Percentiles rank a stretch among this genome's conserved stretches.
Evolutionary conservation across 352 stramenopile species (phyloP).

Genomic region (Saprolegnia diclina): DNA sequence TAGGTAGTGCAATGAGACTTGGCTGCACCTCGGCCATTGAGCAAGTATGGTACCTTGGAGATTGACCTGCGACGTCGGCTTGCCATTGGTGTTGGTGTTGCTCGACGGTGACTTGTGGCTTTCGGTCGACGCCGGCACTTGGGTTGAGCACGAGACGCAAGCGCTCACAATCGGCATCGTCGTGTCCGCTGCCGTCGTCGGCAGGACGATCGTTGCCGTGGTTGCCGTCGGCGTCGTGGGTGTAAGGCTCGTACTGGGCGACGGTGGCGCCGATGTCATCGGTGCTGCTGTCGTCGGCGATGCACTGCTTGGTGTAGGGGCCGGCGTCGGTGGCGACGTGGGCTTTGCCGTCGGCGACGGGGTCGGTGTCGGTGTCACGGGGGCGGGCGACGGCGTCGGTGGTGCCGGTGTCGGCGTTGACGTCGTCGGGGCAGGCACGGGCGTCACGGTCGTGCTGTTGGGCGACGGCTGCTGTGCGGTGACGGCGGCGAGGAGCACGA

Average conservation of each 20-base stretch:
- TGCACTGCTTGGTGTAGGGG: neutral
- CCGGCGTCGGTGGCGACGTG: neutral
- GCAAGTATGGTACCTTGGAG: neutral
- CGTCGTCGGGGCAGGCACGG: neutral
- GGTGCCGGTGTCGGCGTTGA: neutral
- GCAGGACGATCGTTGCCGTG: neutral
- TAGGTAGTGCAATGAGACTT: neutral
- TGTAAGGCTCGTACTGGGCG: neutral
- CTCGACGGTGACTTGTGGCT: neutral
- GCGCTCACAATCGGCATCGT: neutral
- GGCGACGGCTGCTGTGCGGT: neutral
- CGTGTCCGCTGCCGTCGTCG: neutral
- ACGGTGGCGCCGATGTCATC: neutral
- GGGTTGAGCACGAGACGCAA: neutral
- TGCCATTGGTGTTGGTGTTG: neutral
- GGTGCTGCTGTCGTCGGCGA: conserved; percentile 1
- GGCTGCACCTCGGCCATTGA: neutral
- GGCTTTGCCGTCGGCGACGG: neutral
- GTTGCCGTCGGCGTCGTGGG: neutral
- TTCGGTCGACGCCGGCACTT: neutral
- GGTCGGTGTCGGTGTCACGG: neutral
- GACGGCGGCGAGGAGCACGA: neutral
- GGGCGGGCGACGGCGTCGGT: neutral
- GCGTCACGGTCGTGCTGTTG: neutral
- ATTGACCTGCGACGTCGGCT: neutral